A percentile compares a stretch with the other conserved stretches of the same genome.
Evolutionary conservation across 305 asterid genomes (phyloP).

Genomic region (Fraxinus platypoda): DNA sequence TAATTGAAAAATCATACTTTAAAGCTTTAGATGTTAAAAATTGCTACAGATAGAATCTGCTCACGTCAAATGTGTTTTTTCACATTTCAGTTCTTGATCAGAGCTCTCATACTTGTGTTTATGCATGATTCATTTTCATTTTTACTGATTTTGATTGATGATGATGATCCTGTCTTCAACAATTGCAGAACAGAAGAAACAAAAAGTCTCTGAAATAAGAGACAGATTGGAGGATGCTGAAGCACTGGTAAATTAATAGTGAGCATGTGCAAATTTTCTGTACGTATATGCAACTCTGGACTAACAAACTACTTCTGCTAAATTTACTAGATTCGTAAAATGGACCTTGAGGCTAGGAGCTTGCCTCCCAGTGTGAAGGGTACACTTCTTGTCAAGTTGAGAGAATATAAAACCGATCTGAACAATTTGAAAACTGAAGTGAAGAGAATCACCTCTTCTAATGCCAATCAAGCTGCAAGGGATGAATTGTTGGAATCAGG

Average conservation of each 20-base stretch:
- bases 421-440: conserved; percentile 63
- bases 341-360: conserved; percentile 80
- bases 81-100: not conserved
- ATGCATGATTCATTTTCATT: conserved; percentile 8
- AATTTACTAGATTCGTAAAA: conserved; percentile 54
- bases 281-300: not conserved
- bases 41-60: not conserved
- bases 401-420: conserved; percentile 67
- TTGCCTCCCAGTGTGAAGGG: conserved; percentile 56
- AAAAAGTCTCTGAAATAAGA: conserved; percentile 49
- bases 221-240: conserved; percentile 70
- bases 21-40: not conserved
- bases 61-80: not conserved
- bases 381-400: conserved; percentile 57
- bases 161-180: not conserved
- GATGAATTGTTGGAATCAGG: conserved; percentile 66
- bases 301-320: conserved; percentile 13
- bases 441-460: conserved; percentile 54
- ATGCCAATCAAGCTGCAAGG: conserved; percentile 50
- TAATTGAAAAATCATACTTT: not conserved
- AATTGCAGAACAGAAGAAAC: conserved; percentile 68
- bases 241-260: conserved; percentile 44
- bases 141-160: conserved; percentile 12
- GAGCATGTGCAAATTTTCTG: not conserved
- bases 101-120: conserved; percentile 3